A percentile compares a stretch with the other conserved stretches of the same genome.
Evolutionary conservation across 2,329 filamentous ascomycete genomes (phyloP).

Genomic region (Curvularia lunata): DNA sequence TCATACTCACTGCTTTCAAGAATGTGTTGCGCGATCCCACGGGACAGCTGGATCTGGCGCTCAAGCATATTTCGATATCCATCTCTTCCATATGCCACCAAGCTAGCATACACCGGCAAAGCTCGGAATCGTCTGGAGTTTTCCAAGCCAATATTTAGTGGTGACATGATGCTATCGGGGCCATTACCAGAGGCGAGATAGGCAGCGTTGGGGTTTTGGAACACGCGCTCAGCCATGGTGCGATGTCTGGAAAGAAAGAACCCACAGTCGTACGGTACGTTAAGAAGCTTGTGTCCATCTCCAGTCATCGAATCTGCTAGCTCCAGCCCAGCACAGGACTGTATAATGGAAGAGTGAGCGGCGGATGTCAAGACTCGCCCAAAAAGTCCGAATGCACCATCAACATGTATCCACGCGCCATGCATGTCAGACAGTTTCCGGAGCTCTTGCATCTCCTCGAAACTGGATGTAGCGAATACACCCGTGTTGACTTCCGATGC

Average conservation of each 20-base stretch:
- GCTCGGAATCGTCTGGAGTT: constrained; percentile 92
- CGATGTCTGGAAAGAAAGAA: constrained; percentile 76
- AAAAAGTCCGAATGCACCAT: constrained; percentile 89
- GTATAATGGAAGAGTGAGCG: constrained; percentile 63
- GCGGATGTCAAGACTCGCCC: constrained; percentile 67
- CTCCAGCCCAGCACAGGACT: constrained; percentile 69
- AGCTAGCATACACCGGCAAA: constrained; percentile 83
- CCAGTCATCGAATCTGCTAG: constrained; percentile 86
- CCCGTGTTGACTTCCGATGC: constrained; percentile 92
- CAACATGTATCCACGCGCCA: constrained; percentile 85
- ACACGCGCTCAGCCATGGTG: constrained; percentile 11
- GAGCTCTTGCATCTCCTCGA: constrained; percentile 66
- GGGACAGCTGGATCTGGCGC: constrained; percentile 74
- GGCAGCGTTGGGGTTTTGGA: constrained; percentile 77
- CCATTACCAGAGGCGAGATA: constrained; percentile 66
- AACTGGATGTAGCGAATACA: constrained; percentile 69
- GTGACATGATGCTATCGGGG: constrained; percentile 68
- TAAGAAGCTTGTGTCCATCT: constrained; percentile 90
- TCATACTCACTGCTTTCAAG: constrained; percentile 67
- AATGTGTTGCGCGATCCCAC: constrained; percentile 70
- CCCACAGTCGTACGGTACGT: constrained; percentile 92
- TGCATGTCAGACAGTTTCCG: constrained; percentile 74
- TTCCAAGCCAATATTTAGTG: constrained; percentile 85
- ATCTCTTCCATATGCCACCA: constrained; percentile 73
- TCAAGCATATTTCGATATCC: constrained; percentile 74